These are phyloP conservation scores for Umbellularia californica DNA, from an alignment of 164 flowering plant genomes.

Conservation along the genomic window DNA sequence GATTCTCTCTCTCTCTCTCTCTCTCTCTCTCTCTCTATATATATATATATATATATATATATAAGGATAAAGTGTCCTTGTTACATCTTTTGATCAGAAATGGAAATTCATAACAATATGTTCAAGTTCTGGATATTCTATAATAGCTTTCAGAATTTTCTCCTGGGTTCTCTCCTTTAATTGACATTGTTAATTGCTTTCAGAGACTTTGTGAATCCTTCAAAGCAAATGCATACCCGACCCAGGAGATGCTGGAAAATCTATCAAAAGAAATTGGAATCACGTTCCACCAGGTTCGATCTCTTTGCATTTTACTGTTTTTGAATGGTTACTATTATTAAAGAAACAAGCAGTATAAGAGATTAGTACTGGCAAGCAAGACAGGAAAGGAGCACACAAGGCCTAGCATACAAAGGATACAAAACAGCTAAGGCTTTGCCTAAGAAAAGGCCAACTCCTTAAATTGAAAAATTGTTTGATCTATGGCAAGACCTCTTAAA, in stretches of 20 bases:
- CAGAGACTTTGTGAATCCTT: conserved; percentile 63
- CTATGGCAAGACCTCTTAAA: too few species aligned
- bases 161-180: not conserved
- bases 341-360: too few species aligned
- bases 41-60: too few species aligned
- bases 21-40: too few species aligned
- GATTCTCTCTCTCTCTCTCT: too few species aligned
- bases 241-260: conserved; percentile 43
- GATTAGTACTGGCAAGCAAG: too few species aligned
- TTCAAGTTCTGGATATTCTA: not conserved
- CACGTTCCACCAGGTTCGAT: conserved; percentile 46
- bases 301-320: not conserved
- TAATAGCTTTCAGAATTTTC: not conserved
- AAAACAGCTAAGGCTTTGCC: too few species aligned
- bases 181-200: conserved; percentile 10
- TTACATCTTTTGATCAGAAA: not conserved
- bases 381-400: too few species aligned
- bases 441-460: too few species aligned
- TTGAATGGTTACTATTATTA: too few species aligned
- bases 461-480: too few species aligned
- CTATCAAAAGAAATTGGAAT: conserved; percentile 62
- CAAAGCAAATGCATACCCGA: conserved; percentile 62
- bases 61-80: not conserved
- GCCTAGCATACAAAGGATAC: too few species aligned
- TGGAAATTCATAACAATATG: not conserved